Percentiles rank a stretch among this genome's conserved stretches.
Evolutionary conservation across 2,329 filamentous ascomycete species (phyloP).

Genomic region (Xylariomycetidae sp.): DNA sequence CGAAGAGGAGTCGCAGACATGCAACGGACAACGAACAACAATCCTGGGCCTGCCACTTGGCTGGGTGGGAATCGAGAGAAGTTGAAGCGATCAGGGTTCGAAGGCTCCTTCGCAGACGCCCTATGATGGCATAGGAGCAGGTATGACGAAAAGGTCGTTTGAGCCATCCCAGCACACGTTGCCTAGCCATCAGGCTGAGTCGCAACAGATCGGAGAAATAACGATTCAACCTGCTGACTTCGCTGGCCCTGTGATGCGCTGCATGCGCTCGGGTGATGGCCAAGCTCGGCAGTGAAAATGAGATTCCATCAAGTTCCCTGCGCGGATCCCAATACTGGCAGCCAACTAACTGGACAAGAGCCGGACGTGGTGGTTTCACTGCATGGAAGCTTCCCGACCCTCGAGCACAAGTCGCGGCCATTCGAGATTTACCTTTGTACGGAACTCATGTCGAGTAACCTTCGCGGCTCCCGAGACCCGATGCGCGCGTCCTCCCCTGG

Average conservation of each 20-base stretch:
- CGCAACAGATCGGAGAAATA: conserved; percentile 4
- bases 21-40: not conserved
- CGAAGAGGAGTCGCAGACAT: not conserved
- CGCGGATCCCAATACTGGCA: conserved; percentile 6
- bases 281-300: conserved; percentile 4
- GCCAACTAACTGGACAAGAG: conserved; percentile 4
- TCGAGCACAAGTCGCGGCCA: too few species aligned
- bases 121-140: conserved; percentile 6
- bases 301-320: conserved; percentile 1
- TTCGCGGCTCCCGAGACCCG: not conserved
- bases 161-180: conserved; percentile 3
- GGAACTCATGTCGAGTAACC: not conserved
- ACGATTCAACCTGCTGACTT: conserved; percentile 4
- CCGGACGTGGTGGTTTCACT: conserved; percentile 14
- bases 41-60: not conserved
- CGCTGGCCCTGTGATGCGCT: not conserved
- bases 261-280: too few species aligned
- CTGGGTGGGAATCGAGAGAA: conserved; percentile 8
- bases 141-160: conserved; percentile 8
- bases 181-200: conserved; percentile 7
- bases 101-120: conserved; percentile 5
- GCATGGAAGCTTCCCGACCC: conserved; percentile 9
- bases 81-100: conserved; percentile 10
- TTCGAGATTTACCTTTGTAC: conserved; percentile 4
- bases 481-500: too few species aligned